Evolutionary conservation across 2,329 filamentous ascomycete species (phyloP), one percentile per base, ranked within the genome.

Genomic region (Neopestalotiopsis clavispora): DNA sequence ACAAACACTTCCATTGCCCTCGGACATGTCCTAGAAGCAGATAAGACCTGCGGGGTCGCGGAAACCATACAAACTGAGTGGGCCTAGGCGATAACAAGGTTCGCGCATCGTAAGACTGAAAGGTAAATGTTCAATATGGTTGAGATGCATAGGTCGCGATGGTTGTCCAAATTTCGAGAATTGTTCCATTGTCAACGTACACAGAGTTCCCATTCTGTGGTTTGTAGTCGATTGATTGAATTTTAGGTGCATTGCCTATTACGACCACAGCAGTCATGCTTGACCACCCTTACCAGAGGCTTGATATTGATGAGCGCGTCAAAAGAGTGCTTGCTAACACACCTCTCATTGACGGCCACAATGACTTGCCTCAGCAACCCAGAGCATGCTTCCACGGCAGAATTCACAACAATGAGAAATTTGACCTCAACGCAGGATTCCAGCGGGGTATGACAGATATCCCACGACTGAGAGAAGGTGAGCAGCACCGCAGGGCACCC

Each of bases 341-440:
- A 4, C 62, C 62, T n/a, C 42, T 80, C n/a, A 77, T 79, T 28
- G 78, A 80, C 67, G 78, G 78, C 2, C 79, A 80, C 63, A 80
- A 79, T 67, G 79, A 80, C 52, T 73, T 79, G 0, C 78, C 78
- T 0, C 76, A 78, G 20, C 74, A 74, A 28, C 71, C 73, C 2
- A 67, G 73, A 17, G 73, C 71, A 23, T 73, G 69, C 52, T 77
- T 76, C 65, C 74, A 77, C 42, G 75, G 77, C 64, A 77, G 75
- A 64, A 79, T 78, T 9, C 73, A 78, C 67, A 70, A 76, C 42
- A 78, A 79, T 58, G 72, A 73, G 4, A 79, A 77, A 20, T 80
- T 80, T 34, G 76, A 80, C 68, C 70, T 79, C 13, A 69, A 74
- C 13, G 73, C 75, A 28, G 77, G 77, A 1, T 78, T 79, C 63